phyloP scores from a whole-genome alignment of 202 grass and related monocot genomes.

The Carex arenaria region DNA sequence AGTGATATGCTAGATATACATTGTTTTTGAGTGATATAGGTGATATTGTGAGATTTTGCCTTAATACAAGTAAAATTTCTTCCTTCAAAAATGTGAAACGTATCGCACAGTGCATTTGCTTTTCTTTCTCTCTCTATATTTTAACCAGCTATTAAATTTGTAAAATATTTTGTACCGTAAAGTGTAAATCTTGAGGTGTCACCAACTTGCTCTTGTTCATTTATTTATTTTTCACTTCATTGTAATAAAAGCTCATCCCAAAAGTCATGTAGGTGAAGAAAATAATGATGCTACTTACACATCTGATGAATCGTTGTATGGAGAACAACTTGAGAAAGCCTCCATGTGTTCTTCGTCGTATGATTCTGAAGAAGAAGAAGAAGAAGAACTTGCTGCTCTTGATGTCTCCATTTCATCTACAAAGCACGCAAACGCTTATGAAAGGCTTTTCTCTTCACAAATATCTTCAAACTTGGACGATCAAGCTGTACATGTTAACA shows the following conservation, averaged over 20 bases:
- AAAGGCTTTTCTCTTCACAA: slow-evolving; percentile 38
- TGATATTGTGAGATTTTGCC: not conserved
- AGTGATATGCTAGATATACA: not conserved
- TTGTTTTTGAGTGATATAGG: not conserved
- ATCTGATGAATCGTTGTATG: slow-evolving; percentile 64
- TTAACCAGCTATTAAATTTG: not conserved
- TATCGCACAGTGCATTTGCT: not conserved
- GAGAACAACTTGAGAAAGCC: slow-evolving; percentile 43
- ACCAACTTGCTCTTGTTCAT: not conserved
- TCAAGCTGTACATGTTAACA: slow-evolving; percentile 28
- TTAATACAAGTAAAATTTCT: not conserved
- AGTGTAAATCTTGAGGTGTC: not conserved
- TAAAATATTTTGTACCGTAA: not conserved
- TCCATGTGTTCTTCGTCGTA: slow-evolving; percentile 66
- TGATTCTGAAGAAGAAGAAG: slow-evolving; percentile 59
- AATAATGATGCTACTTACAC: slow-evolving; percentile 46
- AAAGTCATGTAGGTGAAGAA: slow-evolving; percentile 39
- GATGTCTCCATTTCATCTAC: slow-evolving; percentile 17
- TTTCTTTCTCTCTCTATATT: not conserved
- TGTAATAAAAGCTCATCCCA: slow-evolving; percentile 15
- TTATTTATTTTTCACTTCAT: not conserved
- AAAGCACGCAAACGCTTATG: slow-evolving; percentile 31
- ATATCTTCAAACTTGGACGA: slow-evolving; percentile 20
- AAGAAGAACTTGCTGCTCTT: slow-evolving; percentile 51
- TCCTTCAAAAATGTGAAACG: not conserved